These are phyloP conservation scores for Apostasia shenzhenica DNA, from an alignment of 106 monocot genomes.

Conservation along the genomic window DNA sequence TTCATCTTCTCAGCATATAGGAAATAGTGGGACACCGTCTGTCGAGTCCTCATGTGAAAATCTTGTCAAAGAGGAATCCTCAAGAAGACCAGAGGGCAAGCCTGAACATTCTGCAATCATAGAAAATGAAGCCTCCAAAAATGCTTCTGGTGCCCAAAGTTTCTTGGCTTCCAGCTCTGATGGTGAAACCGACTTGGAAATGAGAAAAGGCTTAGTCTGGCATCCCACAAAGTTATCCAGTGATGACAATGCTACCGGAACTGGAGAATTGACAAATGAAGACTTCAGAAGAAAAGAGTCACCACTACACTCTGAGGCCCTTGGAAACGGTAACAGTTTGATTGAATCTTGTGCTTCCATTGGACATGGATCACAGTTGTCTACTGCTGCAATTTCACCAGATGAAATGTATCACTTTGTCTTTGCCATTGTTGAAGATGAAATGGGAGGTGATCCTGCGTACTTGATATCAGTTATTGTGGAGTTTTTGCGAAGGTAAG, in stretches of 20 bases:
- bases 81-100: slow-evolving; percentile 8
- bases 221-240: not conserved
- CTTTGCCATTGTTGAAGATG: slow-evolving; percentile 74
- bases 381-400: slow-evolving; percentile 67
- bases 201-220: slow-evolving; percentile 5
- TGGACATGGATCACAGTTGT: slow-evolving; percentile 19
- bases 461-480: slow-evolving; percentile 72
- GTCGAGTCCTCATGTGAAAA: slow-evolving; percentile 10
- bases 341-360: slow-evolving; percentile 24
- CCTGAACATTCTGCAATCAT: slow-evolving; percentile 13
- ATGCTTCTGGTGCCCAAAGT: slow-evolving; percentile 8
- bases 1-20: slow-evolving; percentile 13
- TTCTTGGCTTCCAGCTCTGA: slow-evolving; percentile 33
- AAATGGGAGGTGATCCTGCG: slow-evolving; percentile 78
- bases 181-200: slow-evolving; percentile 17
- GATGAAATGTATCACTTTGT: slow-evolving; percentile 79
- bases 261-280: slow-evolving; percentile 10
- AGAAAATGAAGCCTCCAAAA: slow-evolving; percentile 14
- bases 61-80: slow-evolving; percentile 13
- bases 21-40: not conserved
- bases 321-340: slow-evolving; percentile 12
- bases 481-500: slow-evolving; percentile 78
- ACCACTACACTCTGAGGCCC: slow-evolving; percentile 13
- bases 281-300: slow-evolving; percentile 16
- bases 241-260: slow-evolving; percentile 21